Base-by-base conservation (phyloP, 441 rosid species). In the Gossypium davidsonii region DNA sequence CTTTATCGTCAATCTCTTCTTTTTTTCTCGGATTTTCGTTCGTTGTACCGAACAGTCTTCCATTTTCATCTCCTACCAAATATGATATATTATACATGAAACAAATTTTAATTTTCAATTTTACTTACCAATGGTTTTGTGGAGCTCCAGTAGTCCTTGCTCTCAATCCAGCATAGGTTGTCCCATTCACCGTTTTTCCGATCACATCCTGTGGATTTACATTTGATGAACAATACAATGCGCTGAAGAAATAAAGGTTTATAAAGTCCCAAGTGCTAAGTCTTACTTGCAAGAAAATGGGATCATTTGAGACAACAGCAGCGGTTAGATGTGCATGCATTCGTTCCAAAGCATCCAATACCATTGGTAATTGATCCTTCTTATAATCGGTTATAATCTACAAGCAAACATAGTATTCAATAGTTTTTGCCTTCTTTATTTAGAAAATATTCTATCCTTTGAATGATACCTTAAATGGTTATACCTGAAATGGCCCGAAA, bases 111-210 rank as follows among this genome's bases (percentile, higher is more conserved):
- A 4, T 2, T 56, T 14, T 37, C 0, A 46, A n/a, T 18, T 67
- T 9, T 12, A 46, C 86, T 44, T 74, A 92, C 99, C 99, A 95
- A 77, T 95, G 99, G 80, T 95, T 92, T 86, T 95, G 99, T 9
- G 98, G 99, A 67, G 98, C 99, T 70, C 99, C 99, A 0, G 98
- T 95, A 55, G 99, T 95, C 79, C 99, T 84, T 77, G 93, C 97
- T 86, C 99, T 88, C 71, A 92, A 67, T 74, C 99, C 99, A 52
- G 97, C 97, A 79, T 95, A 95, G 7, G 96, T 92, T 23, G 99
- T 95, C 10, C 99, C 98, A 73, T 95, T 95, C 57, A 95, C 97
- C 0, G 99, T 34, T 59, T 92, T 86, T 62, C 97, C 99, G 3
- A 95, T 83, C 49, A 95, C 97, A 79, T 92, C 91, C 99, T 95